These are phyloP conservation scores for Lasiodiplodia hormozganensis DNA, from an alignment of 2,329 filamentous ascomycete genomes.

Conservation along the genomic window DNA sequence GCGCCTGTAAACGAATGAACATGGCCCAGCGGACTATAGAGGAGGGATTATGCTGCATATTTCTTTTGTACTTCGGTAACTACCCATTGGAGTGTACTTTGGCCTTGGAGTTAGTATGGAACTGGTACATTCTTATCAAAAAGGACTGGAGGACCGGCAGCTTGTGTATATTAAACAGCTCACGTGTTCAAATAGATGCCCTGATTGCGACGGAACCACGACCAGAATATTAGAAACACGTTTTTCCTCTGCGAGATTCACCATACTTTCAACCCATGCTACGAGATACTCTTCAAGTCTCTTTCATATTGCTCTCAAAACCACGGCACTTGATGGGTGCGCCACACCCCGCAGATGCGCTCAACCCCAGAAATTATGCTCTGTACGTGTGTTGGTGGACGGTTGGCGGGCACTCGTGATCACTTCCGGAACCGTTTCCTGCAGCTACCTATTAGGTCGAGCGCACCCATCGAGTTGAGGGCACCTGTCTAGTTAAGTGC, in stretches of 20 bases:
- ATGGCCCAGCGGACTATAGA: neutral
- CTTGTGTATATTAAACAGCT: conserved; percentile 11
- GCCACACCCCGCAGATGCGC: no score
- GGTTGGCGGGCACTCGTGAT: no score
- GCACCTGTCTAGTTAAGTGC: no score
- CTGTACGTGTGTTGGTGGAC: neutral
- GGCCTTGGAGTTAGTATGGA: conserved; percentile 7
- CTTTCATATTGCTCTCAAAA: no score
- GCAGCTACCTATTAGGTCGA: no score
- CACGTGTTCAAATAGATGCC: neutral
- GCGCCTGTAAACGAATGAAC: neutral
- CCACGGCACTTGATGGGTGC: no score
- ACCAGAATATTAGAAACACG: neutral
- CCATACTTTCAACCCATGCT: neutral
- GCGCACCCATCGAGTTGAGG: no score
- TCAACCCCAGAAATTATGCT: no score
- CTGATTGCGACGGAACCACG: neutral
- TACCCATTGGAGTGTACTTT: neutral
- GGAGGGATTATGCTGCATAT: neutral
- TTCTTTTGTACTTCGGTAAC: neutral
- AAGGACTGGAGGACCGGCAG: neutral
- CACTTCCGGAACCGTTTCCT: no score
- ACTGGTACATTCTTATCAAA: neutral
- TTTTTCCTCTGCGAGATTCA: neutral
- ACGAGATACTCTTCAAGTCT: no score